These are phyloP conservation scores for Tolypocladium paradoxum DNA, from an alignment of 2,329 filamentous ascomycete species.

Conservation along the genomic window DNA sequence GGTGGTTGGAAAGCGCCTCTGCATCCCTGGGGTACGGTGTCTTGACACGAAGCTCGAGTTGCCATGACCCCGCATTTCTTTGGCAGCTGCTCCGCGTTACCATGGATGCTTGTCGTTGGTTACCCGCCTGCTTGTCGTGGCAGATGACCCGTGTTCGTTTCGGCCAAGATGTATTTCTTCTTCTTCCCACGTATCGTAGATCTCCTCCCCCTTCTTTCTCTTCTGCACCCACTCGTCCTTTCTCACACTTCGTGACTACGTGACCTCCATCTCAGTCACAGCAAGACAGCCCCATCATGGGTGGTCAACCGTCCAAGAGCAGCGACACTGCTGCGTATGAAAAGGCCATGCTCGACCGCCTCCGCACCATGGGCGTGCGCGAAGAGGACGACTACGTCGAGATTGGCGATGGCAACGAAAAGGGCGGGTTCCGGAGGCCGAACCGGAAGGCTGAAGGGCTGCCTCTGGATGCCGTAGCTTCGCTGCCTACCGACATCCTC, in stretches of 20 bases:
- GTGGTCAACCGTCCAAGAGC: constrained; percentile 31
- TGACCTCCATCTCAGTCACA: neutral
- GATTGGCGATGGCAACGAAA: constrained; percentile 25
- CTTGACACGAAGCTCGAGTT: neutral
- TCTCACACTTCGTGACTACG: neutral
- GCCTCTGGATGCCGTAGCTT: constrained; percentile 36
- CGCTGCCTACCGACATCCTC: constrained; percentile 53
- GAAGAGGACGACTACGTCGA: constrained; percentile 43
- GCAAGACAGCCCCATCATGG: constrained; percentile 24
- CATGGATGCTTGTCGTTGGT: neutral
- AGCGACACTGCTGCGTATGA: constrained; percentile 21
- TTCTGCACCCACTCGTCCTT: neutral
- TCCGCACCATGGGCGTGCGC: constrained; percentile 34
- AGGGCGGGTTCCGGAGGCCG: constrained; percentile 6
- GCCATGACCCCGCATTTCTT: neutral
- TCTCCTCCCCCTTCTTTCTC: neutral
- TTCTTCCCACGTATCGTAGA: neutral
- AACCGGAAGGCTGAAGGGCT: constrained; percentile 31
- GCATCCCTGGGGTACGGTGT: neutral
- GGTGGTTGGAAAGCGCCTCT: neutral
- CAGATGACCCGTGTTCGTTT: neutral
- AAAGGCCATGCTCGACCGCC: constrained; percentile 32
- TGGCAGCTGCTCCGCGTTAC: neutral
- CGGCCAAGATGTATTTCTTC: neutral
- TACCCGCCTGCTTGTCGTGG: neutral